A percentile compares a stretch with the other conserved stretches of the same genome.
Conservation (phyloP, 306 rosid genomes). For the Casuarina cunninghamiana region DNA sequence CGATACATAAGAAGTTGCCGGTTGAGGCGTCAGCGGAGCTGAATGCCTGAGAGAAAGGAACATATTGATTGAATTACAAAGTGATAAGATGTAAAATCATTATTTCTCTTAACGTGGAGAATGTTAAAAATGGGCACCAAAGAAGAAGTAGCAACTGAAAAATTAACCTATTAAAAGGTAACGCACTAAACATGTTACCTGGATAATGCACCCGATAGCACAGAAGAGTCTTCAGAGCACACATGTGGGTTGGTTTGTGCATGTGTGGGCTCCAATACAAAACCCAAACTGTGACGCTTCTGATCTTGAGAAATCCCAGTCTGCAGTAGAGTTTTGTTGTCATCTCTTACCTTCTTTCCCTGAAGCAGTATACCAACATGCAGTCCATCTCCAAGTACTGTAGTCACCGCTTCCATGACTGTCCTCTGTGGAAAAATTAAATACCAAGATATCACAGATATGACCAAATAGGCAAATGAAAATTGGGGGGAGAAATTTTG, state of each 20-base stretch:
- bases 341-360: constrained; percentile 75
- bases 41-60: constrained; percentile 52
- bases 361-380: constrained; percentile 74
- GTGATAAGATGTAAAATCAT: constrained; percentile 7
- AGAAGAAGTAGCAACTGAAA: background rate
- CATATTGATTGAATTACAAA: constrained; percentile 19
- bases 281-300: constrained; percentile 59
- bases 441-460: background rate
- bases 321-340: constrained; percentile 65
- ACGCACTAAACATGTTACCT: constrained; percentile 36
- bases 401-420: constrained; percentile 68
- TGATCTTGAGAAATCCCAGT: constrained; percentile 69
- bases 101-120: background rate
- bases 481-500: background rate
- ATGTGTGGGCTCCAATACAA: constrained; percentile 68
- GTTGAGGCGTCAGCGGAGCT: constrained; percentile 41
- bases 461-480: background rate
- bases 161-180: constrained; percentile 2
- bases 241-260: constrained; percentile 33
- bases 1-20: constrained; percentile 44
- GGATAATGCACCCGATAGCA: constrained; percentile 34
- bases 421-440: constrained; percentile 37
- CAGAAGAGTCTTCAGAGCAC: constrained; percentile 36
- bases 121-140: background rate
- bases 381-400: constrained; percentile 68